Conservation (phyloP, 176 grass and related monocot genomes). For the Coix lacrymajobi region DNA sequence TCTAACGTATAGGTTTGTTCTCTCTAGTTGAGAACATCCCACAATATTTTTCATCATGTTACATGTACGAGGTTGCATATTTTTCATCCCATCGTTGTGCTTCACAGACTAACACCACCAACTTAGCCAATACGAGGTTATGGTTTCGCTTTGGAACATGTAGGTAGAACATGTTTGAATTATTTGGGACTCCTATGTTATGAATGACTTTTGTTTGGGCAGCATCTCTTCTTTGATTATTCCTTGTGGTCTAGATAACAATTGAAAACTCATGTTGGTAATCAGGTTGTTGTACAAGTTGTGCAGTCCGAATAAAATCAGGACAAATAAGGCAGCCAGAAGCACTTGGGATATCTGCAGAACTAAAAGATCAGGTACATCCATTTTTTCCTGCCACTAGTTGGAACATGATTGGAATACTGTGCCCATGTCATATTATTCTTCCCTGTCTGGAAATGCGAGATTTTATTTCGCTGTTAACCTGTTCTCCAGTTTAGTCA, state of each 20-base stretch:
- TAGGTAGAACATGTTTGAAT: neutral
- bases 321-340: conserved; percentile 78
- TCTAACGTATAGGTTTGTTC: too few relatives aligned
- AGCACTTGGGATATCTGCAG: conserved; percentile 86
- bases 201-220: neutral
- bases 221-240: neutral
- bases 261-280: neutral
- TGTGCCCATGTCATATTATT: neutral
- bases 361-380: conserved; percentile 60
- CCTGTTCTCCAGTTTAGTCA: neutral
- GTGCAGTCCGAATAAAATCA: conserved; percentile 75
- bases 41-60: neutral
- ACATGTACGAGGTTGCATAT: neutral
- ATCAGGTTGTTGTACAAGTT: conserved; percentile 77
- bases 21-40: neutral
- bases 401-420: neutral
- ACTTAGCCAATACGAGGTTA: neutral
- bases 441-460: neutral
- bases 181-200: neutral
- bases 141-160: neutral
- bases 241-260: neutral
- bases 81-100: neutral
- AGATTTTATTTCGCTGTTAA: neutral
- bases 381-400: neutral
- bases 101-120: neutral